Percentiles rank a stretch among this genome's conserved stretches.
Evolutionary conservation across 495 filamentous ascomycete genomes (phyloP).

Genomic region (Saxispiralis lemnorum): DNA sequence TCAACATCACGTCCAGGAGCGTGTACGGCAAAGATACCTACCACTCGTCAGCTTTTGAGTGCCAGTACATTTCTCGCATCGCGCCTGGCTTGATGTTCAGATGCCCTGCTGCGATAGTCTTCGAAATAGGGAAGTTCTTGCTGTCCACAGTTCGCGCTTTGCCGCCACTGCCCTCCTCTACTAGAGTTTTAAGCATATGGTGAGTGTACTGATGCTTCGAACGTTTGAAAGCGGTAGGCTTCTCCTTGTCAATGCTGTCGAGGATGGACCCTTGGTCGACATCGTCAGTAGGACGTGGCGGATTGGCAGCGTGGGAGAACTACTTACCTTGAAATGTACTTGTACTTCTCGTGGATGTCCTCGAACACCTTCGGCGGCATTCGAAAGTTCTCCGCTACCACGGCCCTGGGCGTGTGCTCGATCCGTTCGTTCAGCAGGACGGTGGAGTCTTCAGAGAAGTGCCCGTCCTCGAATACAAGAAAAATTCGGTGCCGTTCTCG

Average conservation of each 20-base stretch:
- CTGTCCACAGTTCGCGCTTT: conserved; percentile 46
- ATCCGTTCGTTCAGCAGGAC: conserved; percentile 53
- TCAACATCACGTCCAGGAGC: background rate
- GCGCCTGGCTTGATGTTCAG: conserved; percentile 47
- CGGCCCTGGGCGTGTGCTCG: conserved; percentile 44
- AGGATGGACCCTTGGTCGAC: conserved; percentile 35
- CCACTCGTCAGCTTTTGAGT: conserved; percentile 59
- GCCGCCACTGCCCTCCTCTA: conserved; percentile 36
- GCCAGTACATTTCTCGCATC: conserved; percentile 70
- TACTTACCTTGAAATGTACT: conserved; percentile 41
- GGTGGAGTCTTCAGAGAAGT: conserved; percentile 53
- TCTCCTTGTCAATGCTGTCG: conserved; percentile 31
- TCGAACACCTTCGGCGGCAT: conserved; percentile 40
- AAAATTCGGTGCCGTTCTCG: conserved; percentile 50
- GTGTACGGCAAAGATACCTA: background rate
- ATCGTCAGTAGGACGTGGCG: too few relatives aligned
- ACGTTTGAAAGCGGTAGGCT: conserved; percentile 33
- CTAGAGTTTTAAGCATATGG: conserved; percentile 40
- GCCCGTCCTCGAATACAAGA: conserved; percentile 54
- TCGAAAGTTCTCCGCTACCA: conserved; percentile 49
- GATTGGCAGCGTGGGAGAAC: too few relatives aligned
- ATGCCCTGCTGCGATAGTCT: conserved; percentile 46
- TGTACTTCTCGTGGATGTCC: conserved; percentile 38
- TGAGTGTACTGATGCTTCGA: conserved; percentile 44
- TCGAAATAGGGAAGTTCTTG: conserved; percentile 46